Evolutionary conservation across 768 basidiomycete species (phyloP), one percentile per base, ranked within the genome.

Genomic region (Cystobasidium onofrii): DNA sequence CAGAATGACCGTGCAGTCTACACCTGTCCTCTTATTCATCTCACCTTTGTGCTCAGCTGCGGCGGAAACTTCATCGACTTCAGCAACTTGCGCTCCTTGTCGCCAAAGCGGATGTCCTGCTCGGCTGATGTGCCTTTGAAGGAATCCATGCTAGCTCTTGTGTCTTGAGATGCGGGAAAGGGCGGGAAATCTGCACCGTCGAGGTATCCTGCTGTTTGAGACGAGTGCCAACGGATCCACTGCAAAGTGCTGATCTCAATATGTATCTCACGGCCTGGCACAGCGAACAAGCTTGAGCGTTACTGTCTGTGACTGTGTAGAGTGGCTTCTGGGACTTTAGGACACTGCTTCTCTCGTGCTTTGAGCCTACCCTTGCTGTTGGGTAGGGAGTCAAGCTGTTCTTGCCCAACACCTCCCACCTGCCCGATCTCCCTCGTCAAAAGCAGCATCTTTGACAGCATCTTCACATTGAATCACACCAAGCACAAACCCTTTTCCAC

Each of bases 31-130:
- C n/a, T 17, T 7, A 7, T 50, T 17, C n/a, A 50, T 29, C 72
- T 25, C 31, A 64, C 63, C 70, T 79, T 79, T n/a, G 64, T 74
- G 23, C 74, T 63, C 63, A 79, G 76, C 41, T 64, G 27, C 25
- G 76, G 60, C 0, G 77, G 76, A 66, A 79, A 79, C 50, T 73
- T 67, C 41, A 75, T 75, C 31, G 62, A 41, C 23, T 65, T 63
- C 27, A 74, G 75, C 61, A 75, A 54, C 43, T 75, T 75, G 25
- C 43, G 33, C 50, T 73, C 73, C 73, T 75, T 75, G 74, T 75
- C 73, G 44, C 57, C 65, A 31, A 75, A 75, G n/a, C 73, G 36
- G 73, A 74, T 64, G 39, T 75, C 73, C 60, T 75, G 74, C 31
- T 43, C 54, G 36, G 52, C 20, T 15, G 66, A 72, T 17, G 74